phyloP scores from a whole-genome alignment of 306 rosid species.

The Phaseolus lunatus region DNA sequence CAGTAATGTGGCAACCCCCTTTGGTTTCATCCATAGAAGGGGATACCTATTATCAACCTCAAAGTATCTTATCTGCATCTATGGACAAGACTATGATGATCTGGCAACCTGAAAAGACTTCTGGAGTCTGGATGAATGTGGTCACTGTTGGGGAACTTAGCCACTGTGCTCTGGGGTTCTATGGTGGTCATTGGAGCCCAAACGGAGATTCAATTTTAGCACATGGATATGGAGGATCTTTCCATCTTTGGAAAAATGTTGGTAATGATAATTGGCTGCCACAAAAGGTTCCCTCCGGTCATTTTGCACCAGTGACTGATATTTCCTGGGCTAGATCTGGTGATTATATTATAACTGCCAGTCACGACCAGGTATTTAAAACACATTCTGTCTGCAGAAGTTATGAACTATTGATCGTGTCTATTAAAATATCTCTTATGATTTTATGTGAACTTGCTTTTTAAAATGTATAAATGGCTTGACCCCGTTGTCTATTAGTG shows the following conservation, averaged over 20 bases:
- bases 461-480: slow-evolving; percentile 6
- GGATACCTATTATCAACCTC: slow-evolving; percentile 67
- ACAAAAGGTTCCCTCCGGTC: slow-evolving; percentile 98
- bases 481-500: slow-evolving; percentile 32
- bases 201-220: slow-evolving; percentile 87
- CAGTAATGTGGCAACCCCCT: slow-evolving; percentile 94
- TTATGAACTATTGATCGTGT: slow-evolving; percentile 20
- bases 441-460: neutral
- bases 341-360: slow-evolving; percentile 79
- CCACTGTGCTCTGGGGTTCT: slow-evolving; percentile 96
- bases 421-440: slow-evolving; percentile 28
- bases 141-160: slow-evolving; percentile 97
- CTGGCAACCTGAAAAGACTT: slow-evolving; percentile 92
- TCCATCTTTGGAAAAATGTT: slow-evolving; percentile 93
- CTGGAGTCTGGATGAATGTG: slow-evolving; percentile 99
- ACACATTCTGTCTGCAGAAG: slow-evolving; percentile 12
- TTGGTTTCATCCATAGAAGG: slow-evolving; percentile 55
- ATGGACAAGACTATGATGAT: slow-evolving; percentile 99
- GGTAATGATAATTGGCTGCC: slow-evolving; percentile 83
- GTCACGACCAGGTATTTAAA: slow-evolving; percentile 88
- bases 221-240: slow-evolving; percentile 97
- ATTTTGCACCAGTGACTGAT: slow-evolving; percentile 85
- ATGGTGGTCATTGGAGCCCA: slow-evolving; percentile 97
- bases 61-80: slow-evolving; percentile 93
- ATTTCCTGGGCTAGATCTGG: slow-evolving; percentile 86